phyloP scores from a whole-genome alignment of 371 early-diverging fungal species.

The Phascolomyces articulosus region DNA sequence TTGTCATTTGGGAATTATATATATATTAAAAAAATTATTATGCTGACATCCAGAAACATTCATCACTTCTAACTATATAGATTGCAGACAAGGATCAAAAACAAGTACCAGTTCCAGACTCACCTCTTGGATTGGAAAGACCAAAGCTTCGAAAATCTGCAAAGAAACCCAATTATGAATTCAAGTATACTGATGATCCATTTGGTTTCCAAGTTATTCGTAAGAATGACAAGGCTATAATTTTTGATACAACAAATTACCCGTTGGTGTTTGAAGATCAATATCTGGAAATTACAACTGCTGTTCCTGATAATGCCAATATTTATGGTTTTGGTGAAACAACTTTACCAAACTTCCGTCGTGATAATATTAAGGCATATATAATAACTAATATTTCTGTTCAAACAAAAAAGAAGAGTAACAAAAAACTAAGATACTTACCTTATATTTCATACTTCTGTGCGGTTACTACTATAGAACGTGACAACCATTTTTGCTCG shows the following conservation, averaged over 20 bases:
- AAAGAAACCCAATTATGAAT: conserved; percentile 38
- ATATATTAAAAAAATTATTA: too few species aligned
- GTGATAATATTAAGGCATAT: conserved; percentile 4
- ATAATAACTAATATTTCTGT: too few species aligned
- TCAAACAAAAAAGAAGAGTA: too few species aligned
- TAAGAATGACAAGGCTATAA: conserved; percentile 38
- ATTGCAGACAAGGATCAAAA: conserved; percentile 51
- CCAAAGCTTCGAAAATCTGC: conserved; percentile 16
- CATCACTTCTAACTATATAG: conserved; percentile 6
- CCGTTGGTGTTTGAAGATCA: conserved; percentile 71
- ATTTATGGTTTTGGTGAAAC: conserved; percentile 78
- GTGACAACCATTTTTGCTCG: conserved; percentile 59
- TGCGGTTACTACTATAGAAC: conserved; percentile 10
- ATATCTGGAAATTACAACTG: conserved; percentile 66
- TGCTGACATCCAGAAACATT: too few species aligned
- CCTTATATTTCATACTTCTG: background rate
- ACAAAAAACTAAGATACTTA: too few species aligned
- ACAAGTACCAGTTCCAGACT: conserved; percentile 60
- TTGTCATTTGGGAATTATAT: background rate
- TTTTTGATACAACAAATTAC: conserved; percentile 65
- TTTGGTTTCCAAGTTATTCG: conserved; percentile 65
- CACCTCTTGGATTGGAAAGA: conserved; percentile 41
- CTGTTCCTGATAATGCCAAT: conserved; percentile 57
- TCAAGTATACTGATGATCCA: conserved; percentile 48
- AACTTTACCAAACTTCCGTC: conserved; percentile 13